A percentile compares a stretch with the other conserved stretches of the same genome.
Evolutionary conservation across 2,329 filamentous ascomycete species (phyloP).

Genomic region (Domatiomyces catenatus): DNA sequence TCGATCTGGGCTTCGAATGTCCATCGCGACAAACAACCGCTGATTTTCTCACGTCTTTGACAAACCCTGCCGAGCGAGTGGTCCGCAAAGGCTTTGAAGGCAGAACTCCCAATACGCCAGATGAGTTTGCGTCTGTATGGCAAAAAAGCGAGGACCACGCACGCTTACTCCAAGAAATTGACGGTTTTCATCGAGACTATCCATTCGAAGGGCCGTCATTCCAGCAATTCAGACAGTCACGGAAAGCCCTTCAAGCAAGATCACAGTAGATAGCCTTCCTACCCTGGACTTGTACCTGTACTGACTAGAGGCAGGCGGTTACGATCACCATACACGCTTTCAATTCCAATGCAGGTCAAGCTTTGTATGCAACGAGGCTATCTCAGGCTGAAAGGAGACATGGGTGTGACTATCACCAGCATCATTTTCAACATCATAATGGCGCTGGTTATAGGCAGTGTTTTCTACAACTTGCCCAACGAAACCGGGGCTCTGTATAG

Average conservation of each 20-base stretch:
- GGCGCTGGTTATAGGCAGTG: slow-evolving; percentile 61
- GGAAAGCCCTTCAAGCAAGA: slow-evolving; percentile 55
- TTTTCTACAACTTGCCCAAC: slow-evolving; percentile 61
- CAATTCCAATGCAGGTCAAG: slow-evolving; percentile 50
- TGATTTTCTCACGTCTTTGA: slow-evolving; percentile 56
- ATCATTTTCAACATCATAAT: slow-evolving; percentile 56
- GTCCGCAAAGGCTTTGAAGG: slow-evolving; percentile 43
- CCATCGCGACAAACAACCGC: slow-evolving; percentile 51
- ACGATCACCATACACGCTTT: slow-evolving; percentile 40
- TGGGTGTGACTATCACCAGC: slow-evolving; percentile 53
- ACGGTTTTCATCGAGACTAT: slow-evolving; percentile 27
- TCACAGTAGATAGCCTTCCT: no score
- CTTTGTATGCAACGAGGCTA: slow-evolving; percentile 73
- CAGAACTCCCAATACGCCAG: slow-evolving; percentile 48
- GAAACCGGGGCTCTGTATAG: slow-evolving; percentile 61
- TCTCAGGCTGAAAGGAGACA: slow-evolving; percentile 60
- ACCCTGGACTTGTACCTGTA: no score
- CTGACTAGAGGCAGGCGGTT: no score
- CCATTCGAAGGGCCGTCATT: slow-evolving; percentile 28
- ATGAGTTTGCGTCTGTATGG: slow-evolving; percentile 49
- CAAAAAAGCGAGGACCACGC: slow-evolving; percentile 35
- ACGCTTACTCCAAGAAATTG: slow-evolving; percentile 26
- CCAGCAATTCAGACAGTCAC: slow-evolving; percentile 31
- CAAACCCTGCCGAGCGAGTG: slow-evolving; percentile 46
- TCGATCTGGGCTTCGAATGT: slow-evolving; percentile 52